These are phyloP conservation scores for Pseudocercospora vitis DNA, from an alignment of 2,329 filamentous ascomycete genomes.

Conservation along the genomic window DNA sequence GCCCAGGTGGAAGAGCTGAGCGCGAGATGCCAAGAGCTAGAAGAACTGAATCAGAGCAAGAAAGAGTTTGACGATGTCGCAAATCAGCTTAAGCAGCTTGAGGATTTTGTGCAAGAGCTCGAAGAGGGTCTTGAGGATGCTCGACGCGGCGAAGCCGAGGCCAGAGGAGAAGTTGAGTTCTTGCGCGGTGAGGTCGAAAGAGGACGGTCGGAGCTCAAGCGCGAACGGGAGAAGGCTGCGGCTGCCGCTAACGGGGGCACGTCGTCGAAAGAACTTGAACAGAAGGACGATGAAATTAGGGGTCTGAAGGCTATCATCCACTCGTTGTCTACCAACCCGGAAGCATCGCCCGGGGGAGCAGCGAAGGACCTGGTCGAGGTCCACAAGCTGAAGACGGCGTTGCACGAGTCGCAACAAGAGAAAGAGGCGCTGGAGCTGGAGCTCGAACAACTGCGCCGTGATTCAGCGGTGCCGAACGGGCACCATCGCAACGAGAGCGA, in stretches of 20 bases:
- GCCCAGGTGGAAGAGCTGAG: conserved; percentile 70
- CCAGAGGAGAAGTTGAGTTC: conserved; percentile 93
- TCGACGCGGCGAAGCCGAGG: conserved; percentile 88
- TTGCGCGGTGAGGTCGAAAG: conserved; percentile 91
- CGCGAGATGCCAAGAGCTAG: conserved; percentile 82
- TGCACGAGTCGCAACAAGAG: conserved; percentile 75
- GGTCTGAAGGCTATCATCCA: conserved; percentile 98
- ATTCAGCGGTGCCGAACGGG: conserved; percentile 42
- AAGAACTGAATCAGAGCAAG: conserved; percentile 74
- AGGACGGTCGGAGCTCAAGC: conserved; percentile 79
- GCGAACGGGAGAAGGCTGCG: conserved; percentile 81
- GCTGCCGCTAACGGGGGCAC: conserved; percentile 48
- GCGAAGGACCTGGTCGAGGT: conserved; percentile 45
- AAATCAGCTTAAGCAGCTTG: conserved; percentile 86
- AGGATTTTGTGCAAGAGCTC: conserved; percentile 93
- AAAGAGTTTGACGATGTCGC: conserved; percentile 92
- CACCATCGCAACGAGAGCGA: conserved; percentile 42
- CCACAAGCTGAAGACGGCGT: conserved; percentile 58
- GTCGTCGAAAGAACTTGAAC: conserved; percentile 73
- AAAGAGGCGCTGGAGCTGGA: conserved; percentile 85
- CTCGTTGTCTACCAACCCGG: conserved; percentile 76
- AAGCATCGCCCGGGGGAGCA: conserved; percentile 33
- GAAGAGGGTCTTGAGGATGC: conserved; percentile 97
- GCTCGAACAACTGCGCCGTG: conserved; percentile 62
- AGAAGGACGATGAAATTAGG: conserved; percentile 95